Conservation (phyloP, 2,329 filamentous ascomycete species). For the Hypoxylon sp. region DNA sequence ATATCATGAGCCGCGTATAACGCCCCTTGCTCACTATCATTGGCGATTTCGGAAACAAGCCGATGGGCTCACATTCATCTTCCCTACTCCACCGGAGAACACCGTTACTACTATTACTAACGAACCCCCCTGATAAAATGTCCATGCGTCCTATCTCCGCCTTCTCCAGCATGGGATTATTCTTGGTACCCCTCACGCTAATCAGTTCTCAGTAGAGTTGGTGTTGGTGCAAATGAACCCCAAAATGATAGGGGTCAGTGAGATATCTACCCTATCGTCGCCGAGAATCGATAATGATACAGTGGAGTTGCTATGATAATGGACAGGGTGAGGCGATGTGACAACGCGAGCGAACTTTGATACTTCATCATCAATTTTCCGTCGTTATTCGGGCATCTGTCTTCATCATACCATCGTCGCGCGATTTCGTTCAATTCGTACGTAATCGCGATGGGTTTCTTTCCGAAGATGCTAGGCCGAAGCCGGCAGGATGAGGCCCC, state of each 20-base stretch:
- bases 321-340: constrained; percentile 11
- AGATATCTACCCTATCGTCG: constrained; percentile 23
- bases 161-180: constrained; percentile 3
- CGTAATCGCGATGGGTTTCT: constrained; percentile 29
- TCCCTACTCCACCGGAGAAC: constrained; percentile 8
- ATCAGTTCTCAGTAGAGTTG: constrained; percentile 10
- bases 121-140: not conserved
- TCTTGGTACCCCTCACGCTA: constrained; percentile 28
- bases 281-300: constrained; percentile 11
- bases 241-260: constrained; percentile 23
- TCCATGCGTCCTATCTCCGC: constrained; percentile 14
- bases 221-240: constrained; percentile 3
- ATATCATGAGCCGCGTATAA: constrained; percentile 7
- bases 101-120: constrained; percentile 2
- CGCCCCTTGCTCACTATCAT: not conserved
- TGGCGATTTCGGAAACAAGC: constrained; percentile 16
- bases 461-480: constrained; percentile 17
- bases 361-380: constrained; percentile 27
- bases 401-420: constrained; percentile 20
- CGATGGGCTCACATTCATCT: constrained; percentile 1
- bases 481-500: constrained; percentile 16
- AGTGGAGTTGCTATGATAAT: constrained; percentile 25
- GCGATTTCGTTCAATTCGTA: constrained; percentile 15
- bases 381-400: constrained; percentile 7
- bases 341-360: constrained; percentile 14